phyloP scores from a whole-genome alignment of 2,329 filamentous ascomycete species.

The Xylaria hypoxylon region DNA sequence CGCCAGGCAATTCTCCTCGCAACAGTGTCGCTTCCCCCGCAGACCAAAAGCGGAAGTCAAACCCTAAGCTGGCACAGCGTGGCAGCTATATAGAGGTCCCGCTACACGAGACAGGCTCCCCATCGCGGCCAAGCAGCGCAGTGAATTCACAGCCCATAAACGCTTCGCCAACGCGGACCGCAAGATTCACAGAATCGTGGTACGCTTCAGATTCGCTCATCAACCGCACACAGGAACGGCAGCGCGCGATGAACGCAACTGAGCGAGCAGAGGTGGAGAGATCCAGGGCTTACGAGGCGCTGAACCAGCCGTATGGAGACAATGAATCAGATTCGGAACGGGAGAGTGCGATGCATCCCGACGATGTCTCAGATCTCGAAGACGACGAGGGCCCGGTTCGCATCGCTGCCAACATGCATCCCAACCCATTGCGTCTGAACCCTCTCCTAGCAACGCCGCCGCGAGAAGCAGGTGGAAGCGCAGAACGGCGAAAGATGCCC shows the following conservation, averaged over 20 bases:
- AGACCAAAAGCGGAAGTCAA: conserved; percentile 62
- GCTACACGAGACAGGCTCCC: conserved; percentile 54
- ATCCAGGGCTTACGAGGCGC: conserved; percentile 56
- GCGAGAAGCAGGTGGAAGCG: conserved; percentile 30
- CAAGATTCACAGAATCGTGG: conserved; percentile 67
- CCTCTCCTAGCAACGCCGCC: conserved; percentile 48
- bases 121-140: conserved; percentile 42
- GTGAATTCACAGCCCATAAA: conserved; percentile 43
- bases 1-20: conserved; percentile 54
- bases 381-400: conserved; percentile 55
- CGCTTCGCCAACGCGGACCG: conserved; percentile 54
- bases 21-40: conserved; percentile 58
- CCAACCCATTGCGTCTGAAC: conserved; percentile 67
- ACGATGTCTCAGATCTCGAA: conserved; percentile 55
- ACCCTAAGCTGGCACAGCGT: conserved; percentile 51
- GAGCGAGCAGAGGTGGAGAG: conserved; percentile 44
- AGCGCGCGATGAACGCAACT: conserved; percentile 56
- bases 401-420: conserved; percentile 52
- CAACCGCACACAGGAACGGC: conserved; percentile 65
- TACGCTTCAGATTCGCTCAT: conserved; percentile 65
- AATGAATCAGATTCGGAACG: conserved; percentile 41
- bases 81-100: conserved; percentile 65
- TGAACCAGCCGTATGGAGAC: conserved; percentile 58
- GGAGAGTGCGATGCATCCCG: conserved; percentile 46
- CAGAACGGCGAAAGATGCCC: conserved; percentile 48